Evolutionary conservation across 2,329 filamentous ascomycete genomes (phyloP).

Genomic region (Monosporascus sp.): DNA sequence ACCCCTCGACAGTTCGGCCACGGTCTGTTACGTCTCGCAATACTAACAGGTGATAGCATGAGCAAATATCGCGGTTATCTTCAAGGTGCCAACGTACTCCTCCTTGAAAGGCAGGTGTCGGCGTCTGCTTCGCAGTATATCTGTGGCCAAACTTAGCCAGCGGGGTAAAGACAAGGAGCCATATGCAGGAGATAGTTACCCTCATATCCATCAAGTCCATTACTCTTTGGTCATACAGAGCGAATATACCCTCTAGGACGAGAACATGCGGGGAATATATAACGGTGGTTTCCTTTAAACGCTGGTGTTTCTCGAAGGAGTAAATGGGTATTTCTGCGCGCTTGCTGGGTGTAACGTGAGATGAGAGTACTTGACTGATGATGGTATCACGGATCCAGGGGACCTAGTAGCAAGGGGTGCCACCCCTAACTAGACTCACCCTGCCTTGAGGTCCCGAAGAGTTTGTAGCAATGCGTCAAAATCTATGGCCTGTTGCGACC

Average conservation of each 20-base stretch:
- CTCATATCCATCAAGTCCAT: constrained; percentile 87
- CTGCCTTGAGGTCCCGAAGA: constrained; percentile 80
- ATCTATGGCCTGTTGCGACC: constrained; percentile 64
- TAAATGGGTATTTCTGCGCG: constrained; percentile 90
- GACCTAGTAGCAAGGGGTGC: constrained; percentile 1
- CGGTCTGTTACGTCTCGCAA: constrained; percentile 84
- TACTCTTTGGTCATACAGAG: constrained; percentile 81
- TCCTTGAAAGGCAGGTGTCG: constrained; percentile 84
- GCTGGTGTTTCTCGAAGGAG: constrained; percentile 87
- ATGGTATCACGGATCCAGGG: not conserved
- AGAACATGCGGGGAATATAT: constrained; percentile 97
- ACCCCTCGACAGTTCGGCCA: constrained; percentile 86
- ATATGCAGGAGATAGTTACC: constrained; percentile 37
- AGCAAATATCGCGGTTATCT: constrained; percentile 9
- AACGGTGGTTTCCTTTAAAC: constrained; percentile 71
- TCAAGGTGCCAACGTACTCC: constrained; percentile 55
- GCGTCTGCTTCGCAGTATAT: constrained; percentile 96
- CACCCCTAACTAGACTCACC: constrained; percentile 50
- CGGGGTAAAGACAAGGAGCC: not conserved
- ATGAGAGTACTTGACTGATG: not conserved
- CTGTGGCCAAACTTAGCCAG: constrained; percentile 29
- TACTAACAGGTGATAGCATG: constrained; percentile 42
- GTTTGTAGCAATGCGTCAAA: constrained; percentile 82
- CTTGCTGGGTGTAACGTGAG: constrained; percentile 47
- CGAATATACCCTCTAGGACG: constrained; percentile 93